Conservation (phyloP, 2,329 filamentous ascomycete species). For the Sarocladium brachiariae region DNA sequence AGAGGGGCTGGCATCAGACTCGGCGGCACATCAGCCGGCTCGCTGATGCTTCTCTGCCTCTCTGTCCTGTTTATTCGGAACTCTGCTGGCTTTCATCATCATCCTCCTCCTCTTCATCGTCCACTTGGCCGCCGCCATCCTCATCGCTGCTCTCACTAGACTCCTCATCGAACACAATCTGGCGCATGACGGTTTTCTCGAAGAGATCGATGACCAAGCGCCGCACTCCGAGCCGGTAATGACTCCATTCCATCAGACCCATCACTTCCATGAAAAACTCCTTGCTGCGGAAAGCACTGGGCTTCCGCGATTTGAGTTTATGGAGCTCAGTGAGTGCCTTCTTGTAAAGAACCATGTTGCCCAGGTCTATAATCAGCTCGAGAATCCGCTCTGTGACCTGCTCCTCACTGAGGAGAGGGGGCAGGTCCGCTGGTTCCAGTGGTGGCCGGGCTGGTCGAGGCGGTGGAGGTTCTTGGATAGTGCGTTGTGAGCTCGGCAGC, state of each 20-base stretch:
- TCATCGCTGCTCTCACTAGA: constrained; percentile 58
- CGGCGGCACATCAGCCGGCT: constrained; percentile 29
- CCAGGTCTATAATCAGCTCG: constrained; percentile 77
- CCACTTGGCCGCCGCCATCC: constrained; percentile 45
- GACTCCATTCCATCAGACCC: constrained; percentile 77
- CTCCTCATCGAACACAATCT: constrained; percentile 66
- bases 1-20: constrained; percentile 28
- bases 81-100: constrained; percentile 25
- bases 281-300: constrained; percentile 66
- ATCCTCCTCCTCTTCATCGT: constrained; percentile 50
- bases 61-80: constrained; percentile 50
- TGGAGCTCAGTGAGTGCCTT: constrained; percentile 76
- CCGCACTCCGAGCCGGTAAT: constrained; percentile 79
- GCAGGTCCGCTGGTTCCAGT: constrained; percentile 34
- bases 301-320: constrained; percentile 70
- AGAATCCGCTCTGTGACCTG: constrained; percentile 73
- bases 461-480: constrained; percentile 38
- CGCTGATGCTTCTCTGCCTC: constrained; percentile 48
- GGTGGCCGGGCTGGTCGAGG: constrained; percentile 33
- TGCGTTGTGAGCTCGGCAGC: constrained; percentile 46
- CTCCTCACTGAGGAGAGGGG: constrained; percentile 46
- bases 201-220: constrained; percentile 92
- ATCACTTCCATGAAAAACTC: constrained; percentile 80
- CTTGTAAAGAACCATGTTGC: constrained; percentile 89
- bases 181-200: constrained; percentile 78